Evolutionary conservation across 306 rosid species (phyloP), one percentile per base, ranked within the genome.

Genomic region (Fragaria iinumae): DNA sequence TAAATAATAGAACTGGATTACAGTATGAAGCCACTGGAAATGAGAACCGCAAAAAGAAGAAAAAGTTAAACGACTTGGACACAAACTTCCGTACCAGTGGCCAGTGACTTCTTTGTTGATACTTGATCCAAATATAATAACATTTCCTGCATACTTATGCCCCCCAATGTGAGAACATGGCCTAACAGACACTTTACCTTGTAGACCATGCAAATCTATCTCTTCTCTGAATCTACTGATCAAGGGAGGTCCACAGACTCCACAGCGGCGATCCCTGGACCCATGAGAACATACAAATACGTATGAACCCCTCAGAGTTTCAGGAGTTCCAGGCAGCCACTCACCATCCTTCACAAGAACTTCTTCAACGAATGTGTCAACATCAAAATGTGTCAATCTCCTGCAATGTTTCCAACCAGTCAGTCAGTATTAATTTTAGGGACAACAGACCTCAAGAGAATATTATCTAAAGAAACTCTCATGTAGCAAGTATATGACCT

Each of bases 131-230:
- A 83, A 95, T 81, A 95, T 84, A 69, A 95, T 92, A 73, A 88
- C 89, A 71, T 95, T 92, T 85, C 99, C 99, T 4, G 99, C 97
- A 77, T 89, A 95, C 83, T 90, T 84, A 83, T 91, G 87, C 23
- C 90, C 99, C 32, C 97, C 99, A 77, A 95, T 84, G 83, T 95
- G 97, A 1, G 99, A 95, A 84, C 99, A 95, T 55, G 99, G 97
- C 72, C 96, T 95, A 74, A 95, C 97, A 65, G 94, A 89, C 56
- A 90, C 92, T 90, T 89, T 90, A 66, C 84, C 87, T 59, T 84
- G 90, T 44, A 94, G 97, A 83, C 95, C 86, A 47, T 76, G 87
- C 11, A 78, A 73, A 63, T 90, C 94, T 77, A 90, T 85, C 83
- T 90, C 98, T 43, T 90, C 97, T 80, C 86, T 87, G 84, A 94